Conservation (phyloP, 371 early-diverging fungal species). For the Circinella umbellata region DNA sequence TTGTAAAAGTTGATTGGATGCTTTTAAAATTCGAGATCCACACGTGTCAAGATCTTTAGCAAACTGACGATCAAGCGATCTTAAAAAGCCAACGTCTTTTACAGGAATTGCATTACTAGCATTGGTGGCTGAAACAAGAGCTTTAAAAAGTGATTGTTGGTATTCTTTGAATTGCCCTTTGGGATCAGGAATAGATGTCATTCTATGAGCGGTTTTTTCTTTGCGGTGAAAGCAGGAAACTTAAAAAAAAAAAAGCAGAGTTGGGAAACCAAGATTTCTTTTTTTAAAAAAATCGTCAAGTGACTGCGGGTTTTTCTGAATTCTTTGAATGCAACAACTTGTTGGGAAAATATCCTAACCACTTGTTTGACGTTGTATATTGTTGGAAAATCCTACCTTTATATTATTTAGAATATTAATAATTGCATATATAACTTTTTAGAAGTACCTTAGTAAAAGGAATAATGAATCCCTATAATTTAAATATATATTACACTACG, state of each 20-base stretch:
- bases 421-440: too few relatives aligned
- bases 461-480: too few relatives aligned
- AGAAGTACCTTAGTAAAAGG: too few relatives aligned
- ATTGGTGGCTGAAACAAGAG: slow-evolving; percentile 67
- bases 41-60: slow-evolving; percentile 59
- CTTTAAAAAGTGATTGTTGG: slow-evolving; percentile 59
- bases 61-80: slow-evolving; percentile 68
- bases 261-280: not conserved
- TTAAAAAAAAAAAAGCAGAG: not conserved
- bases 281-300: too few relatives aligned
- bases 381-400: too few relatives aligned
- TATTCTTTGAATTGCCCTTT: slow-evolving; percentile 58
- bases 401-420: too few relatives aligned
- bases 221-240: not conserved
- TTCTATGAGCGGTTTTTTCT: not conserved
- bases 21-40: slow-evolving; percentile 53
- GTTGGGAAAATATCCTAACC: too few relatives aligned
- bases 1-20: slow-evolving; percentile 64
- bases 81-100: slow-evolving; percentile 73
- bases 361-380: too few relatives aligned
- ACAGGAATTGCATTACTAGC: slow-evolving; percentile 67
- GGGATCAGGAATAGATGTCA: slow-evolving; percentile 41
- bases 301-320: too few relatives aligned
- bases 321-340: too few relatives aligned
- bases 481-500: too few relatives aligned